Conservation (phyloP, 805 yeast genomes). For the Kuraishia floccosa region DNA sequence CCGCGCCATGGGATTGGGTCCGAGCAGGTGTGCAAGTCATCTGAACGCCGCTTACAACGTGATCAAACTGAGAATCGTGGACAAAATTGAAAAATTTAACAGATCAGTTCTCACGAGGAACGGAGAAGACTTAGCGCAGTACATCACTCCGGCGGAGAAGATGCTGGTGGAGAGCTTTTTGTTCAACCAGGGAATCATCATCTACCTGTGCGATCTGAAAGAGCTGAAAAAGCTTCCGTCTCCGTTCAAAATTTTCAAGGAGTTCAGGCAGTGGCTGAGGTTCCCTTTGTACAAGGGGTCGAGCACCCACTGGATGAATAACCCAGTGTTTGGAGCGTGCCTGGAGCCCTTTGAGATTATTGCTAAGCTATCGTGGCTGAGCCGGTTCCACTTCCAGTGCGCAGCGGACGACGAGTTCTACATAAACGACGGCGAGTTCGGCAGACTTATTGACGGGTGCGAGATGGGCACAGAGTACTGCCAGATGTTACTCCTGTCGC, state of each 20-base stretch:
- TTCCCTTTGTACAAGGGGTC: constrained; percentile 3
- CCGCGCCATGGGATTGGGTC: constrained; percentile 14
- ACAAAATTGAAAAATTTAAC: background rate
- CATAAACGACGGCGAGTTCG: background rate
- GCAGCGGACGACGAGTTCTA: background rate
- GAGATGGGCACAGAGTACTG: background rate
- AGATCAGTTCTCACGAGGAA: background rate
- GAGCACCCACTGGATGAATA: constrained; percentile 20
- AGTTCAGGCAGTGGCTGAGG: constrained; percentile 20
- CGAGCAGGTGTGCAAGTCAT: constrained; percentile 17
- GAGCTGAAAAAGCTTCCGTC: constrained; percentile 22
- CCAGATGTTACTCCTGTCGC: background rate
- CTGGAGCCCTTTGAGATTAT: constrained; percentile 22
- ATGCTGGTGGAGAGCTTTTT: constrained; percentile 25
- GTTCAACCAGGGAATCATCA: constrained; percentile 1
- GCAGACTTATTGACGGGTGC: background rate
- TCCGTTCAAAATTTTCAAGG: constrained; percentile 24
- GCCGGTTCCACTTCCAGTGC: constrained; percentile 9
- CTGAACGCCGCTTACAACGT: constrained; percentile 20
- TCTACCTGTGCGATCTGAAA: constrained; percentile 5
- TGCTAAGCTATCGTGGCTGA: constrained; percentile 25
- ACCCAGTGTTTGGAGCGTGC: constrained; percentile 26
- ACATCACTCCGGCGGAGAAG: constrained; percentile 11
- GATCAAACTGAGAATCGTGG: constrained; percentile 12
- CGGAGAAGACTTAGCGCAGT: constrained; percentile 1